phyloP scores from a whole-genome alignment of 306 rosid species.

The Hippophae tibetana region DNA sequence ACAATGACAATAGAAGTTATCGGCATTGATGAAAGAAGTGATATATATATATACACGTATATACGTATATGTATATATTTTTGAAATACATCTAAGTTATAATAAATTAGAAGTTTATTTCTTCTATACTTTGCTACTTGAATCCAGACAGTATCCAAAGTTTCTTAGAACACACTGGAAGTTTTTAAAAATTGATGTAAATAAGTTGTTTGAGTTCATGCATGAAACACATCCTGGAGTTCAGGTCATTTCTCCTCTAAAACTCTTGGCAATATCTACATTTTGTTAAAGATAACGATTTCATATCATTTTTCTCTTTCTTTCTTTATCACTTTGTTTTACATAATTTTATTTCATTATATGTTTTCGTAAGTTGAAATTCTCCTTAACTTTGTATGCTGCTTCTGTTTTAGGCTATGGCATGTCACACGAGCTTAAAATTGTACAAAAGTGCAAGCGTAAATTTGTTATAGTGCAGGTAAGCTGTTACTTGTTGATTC shows the following conservation, averaged over 20 bases:
- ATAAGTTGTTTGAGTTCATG: constrained; percentile 95
- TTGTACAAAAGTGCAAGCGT: constrained; percentile 93
- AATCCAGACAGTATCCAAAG: constrained; percentile 65
- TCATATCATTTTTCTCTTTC: background rate
- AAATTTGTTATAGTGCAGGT: constrained; percentile 93
- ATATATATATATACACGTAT: no score
- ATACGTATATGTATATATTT: no score
- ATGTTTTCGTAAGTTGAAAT: background rate
- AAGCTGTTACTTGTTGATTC: background rate
- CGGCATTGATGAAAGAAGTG: no score
- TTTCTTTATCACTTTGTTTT: background rate
- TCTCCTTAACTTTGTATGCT: background rate
- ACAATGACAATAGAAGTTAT: no score
- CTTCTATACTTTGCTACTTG: no score
- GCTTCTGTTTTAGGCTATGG: constrained; percentile 73
- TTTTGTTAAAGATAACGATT: background rate
- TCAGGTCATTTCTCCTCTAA: constrained; percentile 45
- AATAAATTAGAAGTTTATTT: no score
- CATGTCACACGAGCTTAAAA: constrained; percentile 92
- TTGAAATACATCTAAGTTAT: no score
- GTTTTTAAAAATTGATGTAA: constrained; percentile 88
- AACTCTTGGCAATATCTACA: background rate
- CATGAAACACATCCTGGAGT: constrained; percentile 99
- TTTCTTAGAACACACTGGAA: constrained; percentile 97
- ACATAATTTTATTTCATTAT: background rate